These are phyloP conservation scores for Dothideomycetidae sp. DNA, from an alignment of 2,329 filamentous ascomycete genomes.

Conservation along the genomic window DNA sequence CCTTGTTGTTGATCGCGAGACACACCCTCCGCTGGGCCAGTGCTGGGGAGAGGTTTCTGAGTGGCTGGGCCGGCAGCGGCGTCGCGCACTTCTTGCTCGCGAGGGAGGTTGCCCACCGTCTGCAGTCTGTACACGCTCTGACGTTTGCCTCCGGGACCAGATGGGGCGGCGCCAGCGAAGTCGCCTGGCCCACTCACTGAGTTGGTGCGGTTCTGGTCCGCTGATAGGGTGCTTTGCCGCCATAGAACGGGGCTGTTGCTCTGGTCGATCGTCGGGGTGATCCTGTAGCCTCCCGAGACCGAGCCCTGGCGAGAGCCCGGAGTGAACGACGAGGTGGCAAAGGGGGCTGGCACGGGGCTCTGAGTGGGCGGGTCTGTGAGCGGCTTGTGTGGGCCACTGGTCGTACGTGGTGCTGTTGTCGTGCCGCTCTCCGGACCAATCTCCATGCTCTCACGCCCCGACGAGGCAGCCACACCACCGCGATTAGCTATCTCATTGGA, in stretches of 20 bases:
- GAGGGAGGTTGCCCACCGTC: slow-evolving; percentile 12
- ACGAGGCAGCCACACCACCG: slow-evolving; percentile 19
- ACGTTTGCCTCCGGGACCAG: not conserved
- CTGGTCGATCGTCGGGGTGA: slow-evolving; percentile 31
- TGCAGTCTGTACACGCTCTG: slow-evolving; percentile 20
- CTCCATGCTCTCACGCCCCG: slow-evolving; percentile 3
- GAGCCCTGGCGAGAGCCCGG: slow-evolving; percentile 15
- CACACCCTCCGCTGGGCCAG: too few relatives aligned
- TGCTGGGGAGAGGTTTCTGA: too few relatives aligned
- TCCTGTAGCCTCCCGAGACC: slow-evolving; percentile 29
- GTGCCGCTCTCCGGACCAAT: not conserved
- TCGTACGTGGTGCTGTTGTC: not conserved
- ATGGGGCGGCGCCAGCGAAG: not conserved
- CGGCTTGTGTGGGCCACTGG: slow-evolving; percentile 1
- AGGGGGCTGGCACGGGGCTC: not conserved
- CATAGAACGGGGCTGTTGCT: slow-evolving; percentile 8
- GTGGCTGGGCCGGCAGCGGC: slow-evolving; percentile 9
- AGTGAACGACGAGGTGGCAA: slow-evolving; percentile 19
- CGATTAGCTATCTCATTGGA: slow-evolving; percentile 39
- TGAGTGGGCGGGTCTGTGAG: not conserved
- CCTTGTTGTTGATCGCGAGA: too few relatives aligned
- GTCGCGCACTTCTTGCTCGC: slow-evolving; percentile 4
- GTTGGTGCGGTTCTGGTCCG: not conserved
- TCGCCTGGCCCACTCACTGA: not conserved
- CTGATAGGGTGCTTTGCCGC: not conserved